phyloP scores from a whole-genome alignment of 2,329 filamentous ascomycete species.

The Diaporthe velutina region DNA sequence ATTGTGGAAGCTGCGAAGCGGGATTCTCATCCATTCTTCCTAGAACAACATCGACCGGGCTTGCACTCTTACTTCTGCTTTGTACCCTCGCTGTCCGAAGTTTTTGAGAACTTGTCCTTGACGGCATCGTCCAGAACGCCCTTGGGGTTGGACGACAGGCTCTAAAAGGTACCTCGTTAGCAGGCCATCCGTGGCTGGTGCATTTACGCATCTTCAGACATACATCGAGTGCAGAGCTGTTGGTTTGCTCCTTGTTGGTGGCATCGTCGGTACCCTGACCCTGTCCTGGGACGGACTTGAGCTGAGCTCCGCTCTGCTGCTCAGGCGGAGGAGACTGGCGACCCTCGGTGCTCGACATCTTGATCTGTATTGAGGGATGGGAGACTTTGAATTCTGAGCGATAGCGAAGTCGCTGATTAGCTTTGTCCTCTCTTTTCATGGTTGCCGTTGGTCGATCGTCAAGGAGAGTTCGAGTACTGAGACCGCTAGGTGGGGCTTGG shows the following conservation, averaged over 20 bases:
- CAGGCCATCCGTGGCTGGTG: slow-evolving; percentile 30
- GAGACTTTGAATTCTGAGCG: not conserved
- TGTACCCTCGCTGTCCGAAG: slow-evolving; percentile 1
- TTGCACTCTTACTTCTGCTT: slow-evolving; percentile 5
- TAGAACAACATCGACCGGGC: not conserved
- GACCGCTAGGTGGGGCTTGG: not conserved
- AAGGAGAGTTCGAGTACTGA: not conserved
- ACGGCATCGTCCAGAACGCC: slow-evolving; percentile 72
- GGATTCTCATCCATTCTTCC: not conserved
- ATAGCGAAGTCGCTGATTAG: not conserved
- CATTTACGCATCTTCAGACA: slow-evolving; percentile 28
- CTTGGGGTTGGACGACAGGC: slow-evolving; percentile 75
- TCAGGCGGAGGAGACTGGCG: slow-evolving; percentile 84
- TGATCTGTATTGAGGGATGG: slow-evolving; percentile 47
- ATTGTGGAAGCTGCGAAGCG: not conserved
- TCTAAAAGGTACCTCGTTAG: slow-evolving; percentile 48
- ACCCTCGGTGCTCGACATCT: slow-evolving; percentile 74
- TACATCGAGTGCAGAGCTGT: slow-evolving; percentile 66
- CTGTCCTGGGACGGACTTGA: slow-evolving; percentile 67
- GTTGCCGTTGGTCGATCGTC: not conserved
- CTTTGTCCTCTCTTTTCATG: not conserved
- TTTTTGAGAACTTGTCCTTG: slow-evolving; percentile 72
- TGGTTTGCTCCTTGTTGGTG: slow-evolving; percentile 64
- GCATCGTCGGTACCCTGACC: slow-evolving; percentile 70
- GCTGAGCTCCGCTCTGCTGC: slow-evolving; percentile 74